A percentile compares a stretch with the other conserved stretches of the same genome.
phyloP scores from a whole-genome alignment of 2,329 filamentous ascomycete genomes.

The Botrytis fragariae region DNA sequence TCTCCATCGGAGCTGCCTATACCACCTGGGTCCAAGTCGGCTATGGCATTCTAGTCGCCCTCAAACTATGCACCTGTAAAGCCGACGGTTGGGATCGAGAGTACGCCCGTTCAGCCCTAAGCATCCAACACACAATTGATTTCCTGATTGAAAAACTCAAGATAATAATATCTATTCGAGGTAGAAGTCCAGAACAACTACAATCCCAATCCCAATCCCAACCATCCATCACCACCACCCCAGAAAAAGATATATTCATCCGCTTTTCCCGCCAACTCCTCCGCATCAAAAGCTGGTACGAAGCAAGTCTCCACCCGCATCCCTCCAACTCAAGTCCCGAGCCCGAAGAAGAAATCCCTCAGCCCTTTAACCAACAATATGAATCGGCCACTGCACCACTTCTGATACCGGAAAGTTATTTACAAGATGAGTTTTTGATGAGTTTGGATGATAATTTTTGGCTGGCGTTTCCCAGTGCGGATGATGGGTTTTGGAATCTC shows the following conservation, averaged over 20 bases:
- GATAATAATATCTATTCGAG: background rate
- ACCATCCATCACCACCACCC: background rate
- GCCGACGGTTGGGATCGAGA: constrained; percentile 22
- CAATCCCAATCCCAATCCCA: background rate
- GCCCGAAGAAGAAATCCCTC: background rate
- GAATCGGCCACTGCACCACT: background rate
- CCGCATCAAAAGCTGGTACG: background rate
- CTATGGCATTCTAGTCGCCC: constrained; percentile 20
- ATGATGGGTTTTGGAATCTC: background rate
- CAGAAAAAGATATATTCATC: background rate
- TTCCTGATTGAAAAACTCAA: background rate
- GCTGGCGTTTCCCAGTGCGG: background rate
- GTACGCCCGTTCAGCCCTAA: background rate
- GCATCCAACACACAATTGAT: background rate
- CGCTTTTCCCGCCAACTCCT: background rate
- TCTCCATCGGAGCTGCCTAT: constrained; percentile 16
- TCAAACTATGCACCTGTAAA: constrained; percentile 18
- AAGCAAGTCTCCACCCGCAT: background rate
- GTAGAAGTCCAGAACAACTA: background rate
- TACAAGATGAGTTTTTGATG: background rate
- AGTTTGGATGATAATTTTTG: background rate
- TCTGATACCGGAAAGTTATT: background rate
- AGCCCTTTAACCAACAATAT: background rate
- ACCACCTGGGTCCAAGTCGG: constrained; percentile 14
- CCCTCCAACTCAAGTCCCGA: accelerated